phyloP scores from a whole-genome alignment of 1,139 yeast genomes.

The Geotrichum carabidarum region DNA sequence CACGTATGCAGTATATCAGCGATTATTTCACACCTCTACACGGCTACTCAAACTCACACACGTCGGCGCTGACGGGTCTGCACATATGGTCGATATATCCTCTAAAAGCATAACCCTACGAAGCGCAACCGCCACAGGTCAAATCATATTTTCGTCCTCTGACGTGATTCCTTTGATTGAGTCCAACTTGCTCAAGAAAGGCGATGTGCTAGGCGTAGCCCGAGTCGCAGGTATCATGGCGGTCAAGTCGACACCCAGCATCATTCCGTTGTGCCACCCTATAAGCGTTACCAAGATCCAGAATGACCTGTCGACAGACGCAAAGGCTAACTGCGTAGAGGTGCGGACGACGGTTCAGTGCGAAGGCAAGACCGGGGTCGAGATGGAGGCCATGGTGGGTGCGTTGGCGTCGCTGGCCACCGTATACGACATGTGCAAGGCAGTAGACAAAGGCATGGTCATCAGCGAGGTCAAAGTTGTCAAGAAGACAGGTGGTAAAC shows the following conservation, averaged over 20 bases:
- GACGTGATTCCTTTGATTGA: conserved; percentile 34
- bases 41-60: conserved; percentile 36
- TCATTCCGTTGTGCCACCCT: conserved; percentile 50
- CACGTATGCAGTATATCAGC: not conserved
- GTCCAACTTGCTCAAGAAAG: conserved; percentile 42
- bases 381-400: conserved; percentile 51
- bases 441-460: conserved; percentile 47
- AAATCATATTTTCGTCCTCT: conserved; percentile 38
- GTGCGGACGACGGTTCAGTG: conserved; percentile 42
- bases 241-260: conserved; percentile 42
- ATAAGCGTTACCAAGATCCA: conserved; percentile 41
- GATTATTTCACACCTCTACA: conserved; percentile 2
- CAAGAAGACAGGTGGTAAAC: conserved; percentile 44
- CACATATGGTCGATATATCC: conserved; percentile 47
- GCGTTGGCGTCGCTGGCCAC: conserved; percentile 42
- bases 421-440: conserved; percentile 53
- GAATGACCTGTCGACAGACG: conserved; percentile 31
- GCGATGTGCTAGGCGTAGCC: conserved; percentile 47
- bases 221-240: conserved; percentile 50
- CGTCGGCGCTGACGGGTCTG: conserved; percentile 43
- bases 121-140: conserved; percentile 43
- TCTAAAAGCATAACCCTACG: conserved; percentile 40
- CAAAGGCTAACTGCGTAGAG: conserved; percentile 25
- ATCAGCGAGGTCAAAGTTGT: conserved; percentile 39
- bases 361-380: conserved; percentile 49